A percentile compares a stretch with the other conserved stretches of the same genome.
phyloP scores from a whole-genome alignment of 23 red algal genomes.

The Gracilaria domingensis region DNA sequence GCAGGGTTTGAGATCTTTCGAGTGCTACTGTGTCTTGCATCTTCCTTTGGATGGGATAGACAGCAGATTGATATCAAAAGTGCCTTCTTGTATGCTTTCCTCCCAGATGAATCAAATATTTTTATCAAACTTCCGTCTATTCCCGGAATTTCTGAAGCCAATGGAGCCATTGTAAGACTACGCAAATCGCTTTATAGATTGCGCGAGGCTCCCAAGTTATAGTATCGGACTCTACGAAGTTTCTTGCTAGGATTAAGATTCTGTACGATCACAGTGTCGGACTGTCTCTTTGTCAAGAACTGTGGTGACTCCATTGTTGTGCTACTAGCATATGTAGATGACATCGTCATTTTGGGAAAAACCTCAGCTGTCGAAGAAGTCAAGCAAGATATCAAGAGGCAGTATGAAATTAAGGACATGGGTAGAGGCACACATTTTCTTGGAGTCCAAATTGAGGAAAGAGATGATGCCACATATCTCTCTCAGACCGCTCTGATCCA shows the following conservation, averaged over 20 bases:
- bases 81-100: conserved; percentile 36
- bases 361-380: neutral
- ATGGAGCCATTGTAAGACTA: conserved; percentile 12
- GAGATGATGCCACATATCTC: neutral
- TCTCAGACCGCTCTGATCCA: conserved; percentile 12
- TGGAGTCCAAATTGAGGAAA: neutral
- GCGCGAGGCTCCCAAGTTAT: conserved; percentile 50
- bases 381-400: neutral
- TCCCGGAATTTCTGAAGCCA: neutral
- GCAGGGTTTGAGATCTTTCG: conserved; percentile 18
- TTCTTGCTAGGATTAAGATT: neutral
- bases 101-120: conserved; percentile 2
- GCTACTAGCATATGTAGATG: conserved; percentile 28
- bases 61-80: conserved; percentile 50
- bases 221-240: neutral
- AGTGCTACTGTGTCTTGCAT: neutral
- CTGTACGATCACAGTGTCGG: neutral
- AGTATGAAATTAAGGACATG: neutral
- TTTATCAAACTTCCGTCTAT: conserved; percentile 1
- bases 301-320: neutral
- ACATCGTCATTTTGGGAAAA: conserved; percentile 18
- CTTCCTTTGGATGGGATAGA: neutral
- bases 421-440: neutral
- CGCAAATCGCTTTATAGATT: conserved; percentile 50
- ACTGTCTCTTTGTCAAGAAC: neutral